Base-by-base conservation (phyloP, 306 rosid species). In the Astragalus membranaceus region DNA sequence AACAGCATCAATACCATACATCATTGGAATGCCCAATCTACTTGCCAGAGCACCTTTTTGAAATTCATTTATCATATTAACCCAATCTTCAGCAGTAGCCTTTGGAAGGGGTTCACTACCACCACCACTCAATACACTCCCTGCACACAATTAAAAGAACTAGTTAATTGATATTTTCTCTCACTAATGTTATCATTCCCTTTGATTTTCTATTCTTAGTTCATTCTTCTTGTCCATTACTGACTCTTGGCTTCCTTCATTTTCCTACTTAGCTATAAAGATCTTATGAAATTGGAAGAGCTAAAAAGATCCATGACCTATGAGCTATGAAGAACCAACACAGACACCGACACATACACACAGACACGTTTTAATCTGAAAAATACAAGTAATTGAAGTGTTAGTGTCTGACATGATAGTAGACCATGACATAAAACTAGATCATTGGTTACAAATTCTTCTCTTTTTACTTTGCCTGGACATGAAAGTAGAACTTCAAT, bases 1-100 rank as follows among this genome's bases (percentile, higher is more conserved):
- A 71, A 93, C 92, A 69, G 99, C 99, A 81, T 94, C 99, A 71
- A 91, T 94, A 59, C 99, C 97, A 71, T 94, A 94, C 12, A 94
- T 84, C 97, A 94, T 94, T 15, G 99, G 99, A 30, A 94, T 94
- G 4, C 95, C 96, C 83, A 94, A 81, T 62, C 97, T 92, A 66
- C 87, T 90, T 30, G 85, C 74, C 7, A 91, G 80, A 71, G 99
- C 60, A 6, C 91, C 97, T 48, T 87, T 94, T 81, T 94, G 99
- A 74, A 78, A 88, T 59, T 62, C 92, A 72, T 94, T 88, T 15
- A 94, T 86, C 99, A 91, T 94, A 78, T 88, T 77, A 61, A 94
- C 72, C 99, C 99, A 94, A 82, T 94, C 97, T 74, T 71, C 63
- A 32, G 99, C 97, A 72, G 78, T 85, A 58, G 99, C 99, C 83